phyloP scores from a whole-genome alignment of 768 basidiomycete genomes.

The Tylopilus subfusipes region DNA sequence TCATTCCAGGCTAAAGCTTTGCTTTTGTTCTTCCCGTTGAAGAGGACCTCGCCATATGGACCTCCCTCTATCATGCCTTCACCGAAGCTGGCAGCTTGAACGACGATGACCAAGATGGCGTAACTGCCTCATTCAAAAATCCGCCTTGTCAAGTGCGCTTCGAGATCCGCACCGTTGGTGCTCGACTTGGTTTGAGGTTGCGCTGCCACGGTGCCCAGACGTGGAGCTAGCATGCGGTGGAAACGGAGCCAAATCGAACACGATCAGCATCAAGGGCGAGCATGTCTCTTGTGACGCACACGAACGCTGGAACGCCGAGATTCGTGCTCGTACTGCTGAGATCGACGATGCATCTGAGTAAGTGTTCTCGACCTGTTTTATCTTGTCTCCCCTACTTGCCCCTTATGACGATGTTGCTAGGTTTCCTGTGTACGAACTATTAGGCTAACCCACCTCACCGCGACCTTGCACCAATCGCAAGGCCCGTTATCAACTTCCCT shows the following conservation, averaged over 20 bases:
- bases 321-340: slow-evolving; percentile 38
- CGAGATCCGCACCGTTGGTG: slow-evolving; percentile 30
- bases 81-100: not conserved
- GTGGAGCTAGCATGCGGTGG: not conserved
- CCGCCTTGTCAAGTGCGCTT: slow-evolving; percentile 32
- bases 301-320: slow-evolving; percentile 43
- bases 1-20: slow-evolving; percentile 57
- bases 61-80: slow-evolving; percentile 18
- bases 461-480: slow-evolving; percentile 48
- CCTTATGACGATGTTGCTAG: slow-evolving; percentile 33
- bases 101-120: not conserved
- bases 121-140: slow-evolving; percentile 2
- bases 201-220: slow-evolving; percentile 20
- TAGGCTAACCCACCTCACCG: slow-evolving; percentile 54
- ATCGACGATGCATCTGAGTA: slow-evolving; percentile 31
- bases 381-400: not conserved
- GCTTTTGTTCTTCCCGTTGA: slow-evolving; percentile 35
- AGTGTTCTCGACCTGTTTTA: not conserved
- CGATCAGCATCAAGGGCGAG: slow-evolving; percentile 42
- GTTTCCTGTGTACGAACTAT: slow-evolving; percentile 57
- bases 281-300: slow-evolving; percentile 45
- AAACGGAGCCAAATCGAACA: slow-evolving; percentile 18
- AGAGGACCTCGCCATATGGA: slow-evolving; percentile 37
- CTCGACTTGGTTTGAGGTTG: slow-evolving; percentile 38
- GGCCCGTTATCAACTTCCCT: not conserved